Evolutionary conservation across 768 basidiomycete genomes (phyloP), one percentile per base, ranked within the genome.

Genomic region (Xerocomellus intermedius): DNA sequence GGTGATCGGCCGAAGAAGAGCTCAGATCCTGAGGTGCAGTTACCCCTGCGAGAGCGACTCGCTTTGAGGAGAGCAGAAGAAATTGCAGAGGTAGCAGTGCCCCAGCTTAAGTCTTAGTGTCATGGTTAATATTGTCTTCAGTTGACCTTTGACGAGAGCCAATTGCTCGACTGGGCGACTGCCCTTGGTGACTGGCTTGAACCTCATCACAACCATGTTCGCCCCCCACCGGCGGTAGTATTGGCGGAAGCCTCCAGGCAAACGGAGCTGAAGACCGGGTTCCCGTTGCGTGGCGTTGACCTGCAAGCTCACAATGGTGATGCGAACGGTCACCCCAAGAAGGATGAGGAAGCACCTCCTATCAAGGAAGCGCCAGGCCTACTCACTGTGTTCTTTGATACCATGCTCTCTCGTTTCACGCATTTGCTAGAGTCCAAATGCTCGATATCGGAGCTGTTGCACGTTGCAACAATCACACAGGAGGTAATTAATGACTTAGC

Each of bases 1-100:
- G 88, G 90, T 24, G 90, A 92, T 71, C 80, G 88, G 24, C 88
- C 88, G 3, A 90, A 87, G 65, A 83, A 82, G 60, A 82, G 75
- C 42, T 68, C 74, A 19, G 76, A 79, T 42, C 74, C 79, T 0
- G 77, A 82, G 42, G 76, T 74, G 19, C 77, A 77, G 43, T 59
- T 81, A 22, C 77, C 85, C 12, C 64, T 90, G 38, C 75, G 71
- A 38, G 82, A 89, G 49, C 84, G 90, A 46, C 74, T 91, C 3
- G 65, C 76, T 9, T 64, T 75, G 51, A 73, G 75, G 51, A 75
- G 70, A 41, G 73, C 79, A 32, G 79, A 82, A 54, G 83, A 86
- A 60, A 65, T 79, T 5, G 70, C 75, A 42, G 83, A 88, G 75
- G 85, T 83, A 66, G 52, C 38, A 51, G 60, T 35, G 32, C 51